phyloP scores from a whole-genome alignment of 2,329 filamentous ascomycete genomes.

The Bertia moriformis region DNA sequence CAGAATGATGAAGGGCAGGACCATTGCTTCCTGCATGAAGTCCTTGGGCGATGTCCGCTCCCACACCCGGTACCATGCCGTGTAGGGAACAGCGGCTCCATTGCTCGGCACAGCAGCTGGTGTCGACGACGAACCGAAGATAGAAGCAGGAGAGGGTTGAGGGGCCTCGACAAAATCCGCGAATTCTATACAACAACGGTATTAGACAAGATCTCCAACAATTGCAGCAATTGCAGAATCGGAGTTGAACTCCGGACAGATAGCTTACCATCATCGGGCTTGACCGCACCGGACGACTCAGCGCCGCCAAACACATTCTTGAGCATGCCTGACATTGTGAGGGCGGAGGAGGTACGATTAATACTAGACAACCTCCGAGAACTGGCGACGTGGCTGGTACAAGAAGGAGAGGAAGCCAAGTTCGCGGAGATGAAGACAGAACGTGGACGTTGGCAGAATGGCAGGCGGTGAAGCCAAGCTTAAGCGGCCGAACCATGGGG shows the following conservation, averaged over 20 bases:
- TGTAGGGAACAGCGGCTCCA: constrained; percentile 46
- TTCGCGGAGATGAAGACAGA: not conserved
- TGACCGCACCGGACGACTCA: not conserved
- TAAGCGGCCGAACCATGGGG: no score
- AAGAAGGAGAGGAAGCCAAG: not conserved
- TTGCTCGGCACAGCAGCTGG: not conserved
- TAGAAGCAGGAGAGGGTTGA: not conserved
- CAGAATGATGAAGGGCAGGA: constrained; percentile 60
- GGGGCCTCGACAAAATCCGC: not conserved
- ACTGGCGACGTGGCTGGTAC: not conserved
- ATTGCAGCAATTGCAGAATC: no score
- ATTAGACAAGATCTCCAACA: not conserved
- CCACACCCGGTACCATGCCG: constrained; percentile 93
- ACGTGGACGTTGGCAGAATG: no score
- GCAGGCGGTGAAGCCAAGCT: no score
- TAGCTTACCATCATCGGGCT: not conserved
- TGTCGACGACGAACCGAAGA: not conserved
- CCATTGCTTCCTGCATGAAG: constrained; percentile 75
- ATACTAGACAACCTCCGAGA: no score
- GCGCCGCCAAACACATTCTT: not conserved
- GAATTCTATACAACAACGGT: not conserved
- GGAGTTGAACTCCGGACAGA: no score
- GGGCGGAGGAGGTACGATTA: no score
- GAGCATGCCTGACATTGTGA: not conserved
- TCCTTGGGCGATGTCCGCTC: constrained; percentile 74